A percentile compares a stretch with the other conserved stretches of the same genome.
phyloP scores from a whole-genome alignment of 768 basidiomycete species.

The Leccinum boreale region DNA sequence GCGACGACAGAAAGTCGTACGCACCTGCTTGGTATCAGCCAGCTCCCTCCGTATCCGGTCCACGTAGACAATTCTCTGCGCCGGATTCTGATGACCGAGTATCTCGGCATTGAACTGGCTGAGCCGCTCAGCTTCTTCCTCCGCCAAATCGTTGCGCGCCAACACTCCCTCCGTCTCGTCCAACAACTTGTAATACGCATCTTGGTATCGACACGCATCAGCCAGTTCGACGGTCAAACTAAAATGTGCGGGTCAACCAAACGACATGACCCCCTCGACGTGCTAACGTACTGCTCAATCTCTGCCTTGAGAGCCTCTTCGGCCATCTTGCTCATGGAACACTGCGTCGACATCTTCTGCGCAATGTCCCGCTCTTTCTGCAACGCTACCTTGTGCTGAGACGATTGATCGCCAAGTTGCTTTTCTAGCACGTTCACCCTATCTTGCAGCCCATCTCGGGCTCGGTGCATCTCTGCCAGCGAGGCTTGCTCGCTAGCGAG shows the following conservation, averaged over 20 bases:
- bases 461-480: constrained; percentile 10
- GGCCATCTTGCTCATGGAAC: constrained; percentile 57
- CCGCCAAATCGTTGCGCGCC: constrained; percentile 70
- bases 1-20: constrained; percentile 21
- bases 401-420: constrained; percentile 30
- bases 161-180: constrained; percentile 64
- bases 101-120: constrained; percentile 85
- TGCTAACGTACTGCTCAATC: constrained; percentile 55
- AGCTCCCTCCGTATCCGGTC: constrained; percentile 80
- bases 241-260: constrained; percentile 1
- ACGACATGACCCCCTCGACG: background rate
- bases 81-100: constrained; percentile 78
- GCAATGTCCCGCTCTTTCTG: constrained; percentile 46
- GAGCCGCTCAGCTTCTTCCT: constrained; percentile 73
- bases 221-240: constrained; percentile 51
- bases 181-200: constrained; percentile 63
- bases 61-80: constrained; percentile 83
- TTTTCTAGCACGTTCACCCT: constrained; percentile 26
- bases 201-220: constrained; percentile 62
- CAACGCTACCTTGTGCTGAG: constrained; percentile 35
- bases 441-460: constrained; percentile 27
- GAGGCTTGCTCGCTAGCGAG: constrained; percentile 24
- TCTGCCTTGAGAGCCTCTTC: constrained; percentile 70
- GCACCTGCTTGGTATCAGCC: constrained; percentile 75
- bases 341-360: constrained; percentile 45